Evolutionary conservation across 2,329 filamentous ascomycete genomes (phyloP).

Genomic region (Fusarium coicis): DNA sequence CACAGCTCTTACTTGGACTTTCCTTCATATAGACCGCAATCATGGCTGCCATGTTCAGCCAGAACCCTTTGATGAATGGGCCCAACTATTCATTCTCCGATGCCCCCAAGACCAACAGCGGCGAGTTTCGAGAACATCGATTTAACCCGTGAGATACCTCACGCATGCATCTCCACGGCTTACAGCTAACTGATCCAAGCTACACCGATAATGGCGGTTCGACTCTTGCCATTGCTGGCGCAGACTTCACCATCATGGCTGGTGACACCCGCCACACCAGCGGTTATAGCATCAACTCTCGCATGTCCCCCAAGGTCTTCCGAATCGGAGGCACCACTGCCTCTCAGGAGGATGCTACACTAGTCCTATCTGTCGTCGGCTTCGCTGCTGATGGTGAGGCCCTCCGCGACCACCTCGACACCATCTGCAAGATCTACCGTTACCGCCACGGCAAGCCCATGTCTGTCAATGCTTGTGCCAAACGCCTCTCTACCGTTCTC

Average conservation of each 20-base stretch:
- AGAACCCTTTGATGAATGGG: conserved; percentile 75
- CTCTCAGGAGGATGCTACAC: conserved; percentile 83
- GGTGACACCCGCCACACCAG: conserved; percentile 96
- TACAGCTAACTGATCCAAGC: conserved; percentile 56
- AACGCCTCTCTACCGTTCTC: conserved; percentile 92
- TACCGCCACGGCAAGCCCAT: conserved; percentile 98
- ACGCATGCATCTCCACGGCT: background rate
- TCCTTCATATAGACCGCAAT: conserved; percentile 41
- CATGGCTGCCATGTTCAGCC: conserved; percentile 76
- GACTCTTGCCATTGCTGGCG: conserved; percentile 92
- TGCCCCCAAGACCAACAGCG: conserved; percentile 62
- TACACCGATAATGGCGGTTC: conserved; percentile 99
- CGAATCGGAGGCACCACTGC: conserved; percentile 92
- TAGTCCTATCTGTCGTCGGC: conserved; percentile 93
- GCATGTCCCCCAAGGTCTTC: conserved; percentile 95
- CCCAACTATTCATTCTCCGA: conserved; percentile 77
- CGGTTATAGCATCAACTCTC: conserved; percentile 99
- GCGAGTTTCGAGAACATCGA: conserved; percentile 76
- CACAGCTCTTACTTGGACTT: background rate
- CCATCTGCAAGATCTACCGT: conserved; percentile 98
- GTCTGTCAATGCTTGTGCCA: conserved; percentile 92
- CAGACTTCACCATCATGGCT: conserved; percentile 94
- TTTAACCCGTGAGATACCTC: conserved; percentile 83
- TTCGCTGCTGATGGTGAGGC: conserved; percentile 96
- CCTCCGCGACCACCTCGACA: conserved; percentile 91